Evolutionary conservation across 106 monocot genomes (phyloP).

Genomic region (Allium sativum): DNA sequence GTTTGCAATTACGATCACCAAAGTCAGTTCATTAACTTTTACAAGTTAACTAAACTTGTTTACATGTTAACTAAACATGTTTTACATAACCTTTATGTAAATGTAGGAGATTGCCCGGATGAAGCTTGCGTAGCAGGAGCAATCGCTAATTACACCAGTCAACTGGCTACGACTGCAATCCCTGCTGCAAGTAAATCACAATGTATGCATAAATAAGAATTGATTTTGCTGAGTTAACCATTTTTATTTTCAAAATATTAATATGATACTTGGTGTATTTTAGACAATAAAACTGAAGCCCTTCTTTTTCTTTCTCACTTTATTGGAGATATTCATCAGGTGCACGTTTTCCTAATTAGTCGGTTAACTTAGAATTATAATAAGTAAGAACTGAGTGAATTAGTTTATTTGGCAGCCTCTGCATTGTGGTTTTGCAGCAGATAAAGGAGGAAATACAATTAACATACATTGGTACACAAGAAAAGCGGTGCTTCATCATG

Average conservation of each 20-base stretch:
- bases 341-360: too few species aligned
- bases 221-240: too few species aligned
- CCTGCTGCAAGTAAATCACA: too few species aligned
- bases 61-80: too few species aligned
- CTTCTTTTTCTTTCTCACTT: constrained; percentile 51
- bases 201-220: too few species aligned
- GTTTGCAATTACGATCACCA: constrained; percentile 36
- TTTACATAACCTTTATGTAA: not conserved
- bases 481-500: constrained; percentile 37
- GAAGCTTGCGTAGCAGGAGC: constrained; percentile 39
- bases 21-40: too few species aligned
- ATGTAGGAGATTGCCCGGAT: constrained; percentile 45
- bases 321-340: constrained; percentile 58
- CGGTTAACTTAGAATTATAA: too few species aligned
- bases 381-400: too few species aligned
- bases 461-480: constrained; percentile 37
- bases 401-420: too few species aligned
- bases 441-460: constrained; percentile 46
- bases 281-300: constrained; percentile 57
- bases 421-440: constrained; percentile 41
- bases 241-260: too few species aligned
- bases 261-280: too few species aligned
- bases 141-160: constrained; percentile 42
- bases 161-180: constrained; percentile 38
- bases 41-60: too few species aligned